Base-by-base conservation (phyloP, 805 yeast species). In the Jamesozyma piceae region DNA sequence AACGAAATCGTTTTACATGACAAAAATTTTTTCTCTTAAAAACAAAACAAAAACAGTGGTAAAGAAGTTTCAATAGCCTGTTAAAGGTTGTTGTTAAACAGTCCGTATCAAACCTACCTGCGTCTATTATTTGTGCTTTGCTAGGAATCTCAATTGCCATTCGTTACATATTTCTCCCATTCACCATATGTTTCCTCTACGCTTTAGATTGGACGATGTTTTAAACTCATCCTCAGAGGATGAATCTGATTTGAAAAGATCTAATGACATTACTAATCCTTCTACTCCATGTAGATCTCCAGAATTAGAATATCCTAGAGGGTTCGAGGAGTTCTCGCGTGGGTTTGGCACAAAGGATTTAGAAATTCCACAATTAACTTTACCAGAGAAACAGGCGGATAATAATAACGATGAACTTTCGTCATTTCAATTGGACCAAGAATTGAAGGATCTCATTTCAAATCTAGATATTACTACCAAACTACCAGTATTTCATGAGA, bases 391-490 rank as follows among this genome's bases (percentile, higher is more conserved):
- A 18, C n/a, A n/a, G n/a, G n/a, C n/a, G n/a, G n/a, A n/a, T n/a
- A n/a, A n/a, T n/a, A n/a, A n/a, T n/a, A 18, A 24, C 14, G 39
- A 39, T 41, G 19, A 34, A 21, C 20, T 15, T 5, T 18, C 11
- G 14, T 3, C 13, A 11, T 17, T 19, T 5, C 28, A 22, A 18
- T 30, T 51, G 28, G 54, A 53, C 36, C 42, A 50, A 10, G 51
- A 47, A 34, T 22, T 53, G 37, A 43, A 45, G 24, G 35, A 38
- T 4, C 19, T 49, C 38, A 32, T 54, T 17, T 33, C 27, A 4
- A 38, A 43, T 20, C 39, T 55, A 33, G 42, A 54, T 37, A 35
- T 55, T 13, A 38, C 37, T 18, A 39, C 54, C 4, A 56, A 54
- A 36, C 42, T 43, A 28, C 45, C 45, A 9, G 35, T 14, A 11